Evolutionary conservation across 768 basidiomycete species (phyloP), one percentile per base, ranked within the genome.

Genomic region (Kondoa malvinella): DNA sequence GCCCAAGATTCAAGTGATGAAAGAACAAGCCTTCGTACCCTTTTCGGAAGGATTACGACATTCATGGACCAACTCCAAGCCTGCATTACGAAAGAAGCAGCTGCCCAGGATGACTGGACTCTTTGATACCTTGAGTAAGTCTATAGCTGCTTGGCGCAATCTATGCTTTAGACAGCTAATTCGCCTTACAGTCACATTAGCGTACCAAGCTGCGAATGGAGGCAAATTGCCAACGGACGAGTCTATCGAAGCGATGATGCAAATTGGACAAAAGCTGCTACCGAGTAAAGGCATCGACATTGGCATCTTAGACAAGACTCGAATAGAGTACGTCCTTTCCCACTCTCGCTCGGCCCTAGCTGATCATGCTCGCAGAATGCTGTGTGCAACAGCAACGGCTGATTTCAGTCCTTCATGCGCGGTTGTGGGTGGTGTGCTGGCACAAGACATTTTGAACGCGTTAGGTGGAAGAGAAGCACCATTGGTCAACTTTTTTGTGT

Each of bases 381-480:
- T 87, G 56, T 80, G 85, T 2, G 81, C 79, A 16, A 85, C 86
- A n/a, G 86, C 89, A 4, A 77, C 79, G 25, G 85, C 87, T 76
- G 91, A 94, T 75, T 89, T 96, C 78, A 87, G 91, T 0, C 91
- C 95, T 0, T 86, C 91, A 1, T 89, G 91, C 75, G 95, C 95
- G 0, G 87, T 99, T 34, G 81, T 99, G 50, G 95, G 95, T 30
- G 95, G 95, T 27, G 83, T 97, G 78, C 79, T 97, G 16, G 92
- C 86, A 0, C 95, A 97, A 76, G 95, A 99, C 76, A 86, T 96
- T 64, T 80, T 99, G 56, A 92, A 95, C 76, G 85, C 89, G 0
- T 81, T 97, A 50, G 87, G 86, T 66, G 89, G 86, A 67, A 86
- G 90, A 64, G 95, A 97, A 73, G 84, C 88, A 30, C 94, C 94